These are phyloP conservation scores for Monsonia emarginata DNA, from an alignment of 441 rosid species.

Conservation along the genomic window DNA sequence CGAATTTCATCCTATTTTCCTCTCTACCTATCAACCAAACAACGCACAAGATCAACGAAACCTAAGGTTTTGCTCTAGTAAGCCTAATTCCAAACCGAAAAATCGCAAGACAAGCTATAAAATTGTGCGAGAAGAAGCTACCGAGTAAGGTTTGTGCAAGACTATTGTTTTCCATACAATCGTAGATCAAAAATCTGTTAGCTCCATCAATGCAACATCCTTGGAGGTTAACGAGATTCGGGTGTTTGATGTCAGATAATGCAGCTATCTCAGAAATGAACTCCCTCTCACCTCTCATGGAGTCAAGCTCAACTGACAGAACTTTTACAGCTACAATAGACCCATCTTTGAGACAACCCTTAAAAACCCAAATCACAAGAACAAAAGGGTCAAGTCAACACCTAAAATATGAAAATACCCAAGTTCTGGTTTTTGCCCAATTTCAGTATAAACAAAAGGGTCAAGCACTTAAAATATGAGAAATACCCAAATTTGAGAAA, in stretches of 20 bases:
- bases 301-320: conserved; percentile 41
- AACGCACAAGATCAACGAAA: background rate
- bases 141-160: conserved; percentile 37
- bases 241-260: conserved; percentile 40
- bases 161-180: conserved; percentile 54
- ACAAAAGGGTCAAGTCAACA: background rate
- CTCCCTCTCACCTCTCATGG: conserved; percentile 56
- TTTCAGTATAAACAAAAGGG: background rate
- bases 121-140: conserved; percentile 4
- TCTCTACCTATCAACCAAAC: conserved; percentile 35
- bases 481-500: too few relatives aligned
- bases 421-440: background rate
- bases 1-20: conserved; percentile 33
- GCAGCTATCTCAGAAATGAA: conserved; percentile 49
- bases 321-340: conserved; percentile 38
- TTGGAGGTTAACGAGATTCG: conserved; percentile 40
- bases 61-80: background rate
- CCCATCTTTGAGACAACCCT: conserved; percentile 47
- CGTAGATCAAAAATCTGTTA: conserved; percentile 40
- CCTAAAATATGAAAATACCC: too few relatives aligned
- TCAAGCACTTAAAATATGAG: too few relatives aligned
- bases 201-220: conserved; percentile 57
- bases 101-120: background rate
- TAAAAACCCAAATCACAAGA: conserved; percentile 11
- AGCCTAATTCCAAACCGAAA: background rate